Evolutionary conservation across 2,329 filamentous ascomycete genomes (phyloP), one percentile per base, ranked within the genome.

Genomic region (Microsporum audouinii): DNA sequence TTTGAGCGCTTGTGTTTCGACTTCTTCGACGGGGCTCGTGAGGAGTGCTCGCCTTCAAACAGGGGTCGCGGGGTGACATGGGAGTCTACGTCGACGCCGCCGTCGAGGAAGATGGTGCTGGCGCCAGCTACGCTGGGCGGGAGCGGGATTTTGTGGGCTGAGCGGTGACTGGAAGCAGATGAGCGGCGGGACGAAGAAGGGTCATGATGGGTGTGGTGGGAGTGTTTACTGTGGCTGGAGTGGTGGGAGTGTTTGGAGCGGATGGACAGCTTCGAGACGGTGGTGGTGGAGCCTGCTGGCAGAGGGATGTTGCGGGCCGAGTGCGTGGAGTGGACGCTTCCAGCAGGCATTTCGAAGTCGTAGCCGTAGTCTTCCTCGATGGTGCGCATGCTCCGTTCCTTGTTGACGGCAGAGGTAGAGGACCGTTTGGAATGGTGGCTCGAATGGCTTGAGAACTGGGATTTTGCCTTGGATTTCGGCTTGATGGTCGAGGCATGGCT

Each of bases 31-130:
- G 14, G 65, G 57, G 57, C 61, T 67, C 71, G 1, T 70, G 72
- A 59, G 36, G 57, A 2, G 57, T 43, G 62, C 29, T 67, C 64
- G 34, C n/a, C 6, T 5, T 63, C 65, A 12, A 68, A 69, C 31
- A 65, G 66, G 5, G 60, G 51, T 1, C 62, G 62, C 29, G 59
- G 82, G 0, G 86, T 88, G 66, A 99, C 78, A 17, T 91, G 85
- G 12, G 74, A 75, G 58, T 76, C 70, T 8, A 72, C 69, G 38
- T 74, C 71, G 10, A 71, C 23, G 8, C 56, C 61, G 56, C 51
- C 63, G 34, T 66, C 65, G 14, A 68, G 59, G 58, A 66, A 69
- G 31, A 69, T 64, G 17, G 67, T 68, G 61, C 67, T 68, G 6
- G 71, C 71, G 5, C 64, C 62, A 27, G 67, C 61, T 17, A 71